Base-by-base conservation (phyloP, 805 yeast species). In the Kregervanrija fluxuum region DNA sequence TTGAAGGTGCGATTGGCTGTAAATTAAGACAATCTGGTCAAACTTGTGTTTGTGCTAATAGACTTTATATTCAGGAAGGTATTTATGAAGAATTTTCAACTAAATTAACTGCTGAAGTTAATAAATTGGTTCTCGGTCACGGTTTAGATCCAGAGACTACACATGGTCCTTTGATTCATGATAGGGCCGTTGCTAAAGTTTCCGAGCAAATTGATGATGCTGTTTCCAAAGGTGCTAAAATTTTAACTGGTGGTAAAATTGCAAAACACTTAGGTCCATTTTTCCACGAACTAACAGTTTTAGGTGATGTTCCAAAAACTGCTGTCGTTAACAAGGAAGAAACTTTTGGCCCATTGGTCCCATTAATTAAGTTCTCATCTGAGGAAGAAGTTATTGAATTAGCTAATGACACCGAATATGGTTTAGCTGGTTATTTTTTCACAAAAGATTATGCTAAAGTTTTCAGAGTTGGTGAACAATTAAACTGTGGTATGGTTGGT, bases 401-500 rank as follows among this genome's bases (percentile, higher is more conserved):
- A 45, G 90, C 93, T 17, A 86, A 86, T 63, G 70, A 70, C 49
- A 75, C 81, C 9, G 79, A 75, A 11, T 85, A 78, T 36, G 95
- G 95, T 14, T 72, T 85, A 43, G 91, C 93, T 2, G 86, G 86
- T 12, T 86, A 86, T 60, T 75, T 86, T 62, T 85, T 61, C 67
- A 73, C 89, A 15, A 60, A 68, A 43, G 74, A 82, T 60, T 60
- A 79, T 45, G 59, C 68, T 40, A 71, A 80, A 40, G 68, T 81
- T 8, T 71, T 80, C 62, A 68, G 73, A 44, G 77, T 82, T 8
- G 80, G 85, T 31, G 89, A 83, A 62, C 77, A 70, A 22, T 68
- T 86, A 42, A 79, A 86, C 51, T 78, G 73, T 30, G 95, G 95
- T 40, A 86, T 86, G 95, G 74, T 86, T 43, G 93, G 93, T 36